Evolutionary conservation across 2,329 filamentous ascomycete genomes (phyloP), one percentile per base, ranked within the genome.

Genomic region (Trichothecium sympodiale): DNA sequence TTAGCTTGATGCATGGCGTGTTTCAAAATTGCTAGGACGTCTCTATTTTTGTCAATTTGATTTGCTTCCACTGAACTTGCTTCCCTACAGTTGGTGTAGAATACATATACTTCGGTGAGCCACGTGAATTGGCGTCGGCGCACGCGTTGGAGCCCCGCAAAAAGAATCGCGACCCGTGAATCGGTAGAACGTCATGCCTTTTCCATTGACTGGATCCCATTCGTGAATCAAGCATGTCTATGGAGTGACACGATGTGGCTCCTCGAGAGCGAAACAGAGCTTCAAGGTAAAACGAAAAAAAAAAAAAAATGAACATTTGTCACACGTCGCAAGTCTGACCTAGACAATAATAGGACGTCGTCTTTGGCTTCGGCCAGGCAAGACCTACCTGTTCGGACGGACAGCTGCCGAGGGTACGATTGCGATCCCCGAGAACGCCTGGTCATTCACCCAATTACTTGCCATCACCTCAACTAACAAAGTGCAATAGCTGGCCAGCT

Each of bases 351-450:
- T 31, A 64, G 60, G 58, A 34, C 55, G 57, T 18, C 77, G 75
- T 49, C 66, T 88, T 46, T 94, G 88, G 88, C 69, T 94, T 41
- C 77, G 81, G 39, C 88, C 88, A 2, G 88, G 87, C 34, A 85
- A 86, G 54, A 77, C 74, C 47, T 89, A 91, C 55, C 70, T 94
- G 15, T 84, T 94, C 53, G 89, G 89, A 38, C 77, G 89, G 43
- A 87, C 83, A 27, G 71, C 71, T 41, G 69, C 71, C 38, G 77
- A 82, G 49, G 67, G 77, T 75, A 66, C 46, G 67, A 45, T 9
- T 7, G 23, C 8, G 3, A 13, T 7, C 27, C 7, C 29, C 27
- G 10, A 16, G 4, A 14, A 10, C 5, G n/a, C 8, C n/a, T 5
- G 9, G 17, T n/a, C 13, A 15, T 17, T 18, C 18, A 20, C 15